These are phyloP conservation scores for Pseudozyma tsukubaensis DNA, from an alignment of 1,284 basidiomycete species.

Conservation along the genomic window DNA sequence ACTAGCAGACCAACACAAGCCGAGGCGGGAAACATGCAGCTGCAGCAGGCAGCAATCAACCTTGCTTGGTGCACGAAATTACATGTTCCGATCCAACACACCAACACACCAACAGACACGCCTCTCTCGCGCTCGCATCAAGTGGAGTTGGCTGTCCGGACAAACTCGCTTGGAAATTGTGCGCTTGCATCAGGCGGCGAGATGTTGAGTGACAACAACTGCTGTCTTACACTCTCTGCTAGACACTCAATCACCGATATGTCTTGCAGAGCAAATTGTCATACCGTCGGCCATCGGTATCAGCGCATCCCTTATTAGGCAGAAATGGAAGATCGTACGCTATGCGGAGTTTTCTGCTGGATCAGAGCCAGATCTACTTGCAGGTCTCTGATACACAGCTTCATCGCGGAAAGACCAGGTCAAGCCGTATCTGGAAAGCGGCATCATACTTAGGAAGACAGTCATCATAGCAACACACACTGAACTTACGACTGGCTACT, in stretches of 20 bases:
- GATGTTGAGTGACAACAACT: conserved; percentile 14
- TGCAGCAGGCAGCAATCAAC: conserved; percentile 7
- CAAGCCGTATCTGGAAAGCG: too few species aligned
- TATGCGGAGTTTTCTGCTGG: too few species aligned
- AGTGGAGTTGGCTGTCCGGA: conserved; percentile 2
- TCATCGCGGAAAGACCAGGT: too few species aligned
- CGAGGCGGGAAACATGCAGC: conserved; percentile 12
- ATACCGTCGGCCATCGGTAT: too few species aligned
- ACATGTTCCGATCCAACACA: conserved; percentile 39
- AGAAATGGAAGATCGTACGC: too few species aligned
- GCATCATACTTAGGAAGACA: not conserved
- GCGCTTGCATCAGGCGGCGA: not conserved
- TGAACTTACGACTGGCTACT: too few species aligned
- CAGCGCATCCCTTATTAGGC: too few species aligned
- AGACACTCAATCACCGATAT: too few species aligned
- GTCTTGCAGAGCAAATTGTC: too few species aligned
- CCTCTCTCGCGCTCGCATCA: not conserved
- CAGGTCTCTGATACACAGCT: too few species aligned
- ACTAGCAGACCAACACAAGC: not conserved
- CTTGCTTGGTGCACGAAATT: conserved; percentile 10
- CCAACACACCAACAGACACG: conserved; percentile 7
- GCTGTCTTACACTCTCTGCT: not conserved
- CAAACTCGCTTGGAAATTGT: not conserved
- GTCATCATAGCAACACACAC: not conserved
- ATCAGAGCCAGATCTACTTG: too few species aligned